These are phyloP conservation scores for Taphrina betulina DNA, from an alignment of 1,139 yeast species.

Conservation along the genomic window DNA sequence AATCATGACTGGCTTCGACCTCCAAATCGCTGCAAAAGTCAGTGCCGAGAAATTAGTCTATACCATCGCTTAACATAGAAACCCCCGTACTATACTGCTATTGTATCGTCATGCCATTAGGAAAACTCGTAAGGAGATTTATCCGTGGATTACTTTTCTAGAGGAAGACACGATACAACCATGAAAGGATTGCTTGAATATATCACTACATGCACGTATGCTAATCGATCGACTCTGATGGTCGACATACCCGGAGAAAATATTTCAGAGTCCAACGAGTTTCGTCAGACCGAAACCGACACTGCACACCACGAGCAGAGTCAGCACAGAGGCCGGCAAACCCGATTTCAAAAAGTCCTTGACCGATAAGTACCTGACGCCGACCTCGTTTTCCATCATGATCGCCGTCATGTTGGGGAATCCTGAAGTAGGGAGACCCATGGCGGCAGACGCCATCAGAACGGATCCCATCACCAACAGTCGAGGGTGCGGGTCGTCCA, in stretches of 20 bases:
- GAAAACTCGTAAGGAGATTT: not conserved
- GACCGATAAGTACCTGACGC: constrained; percentile 79
- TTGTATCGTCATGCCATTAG: not conserved
- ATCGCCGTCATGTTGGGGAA: constrained; percentile 96
- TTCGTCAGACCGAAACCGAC: constrained; percentile 63
- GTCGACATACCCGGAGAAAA: no score
- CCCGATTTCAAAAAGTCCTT: constrained; percentile 82
- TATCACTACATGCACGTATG: no score
- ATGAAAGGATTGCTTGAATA: no score
- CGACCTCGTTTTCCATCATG: constrained; percentile 85
- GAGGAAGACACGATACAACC: no score
- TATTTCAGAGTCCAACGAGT: constrained; percentile 27
- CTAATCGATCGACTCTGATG: no score
- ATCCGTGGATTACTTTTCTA: no score
- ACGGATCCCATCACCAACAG: constrained; percentile 81
- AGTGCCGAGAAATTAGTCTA: constrained; percentile 35
- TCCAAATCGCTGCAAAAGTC: constrained; percentile 32
- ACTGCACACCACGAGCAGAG: constrained; percentile 67
- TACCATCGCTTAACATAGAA: constrained; percentile 31
- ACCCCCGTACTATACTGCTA: no score
- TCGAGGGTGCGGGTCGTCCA: constrained; percentile 69
- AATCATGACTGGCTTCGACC: constrained; percentile 29
- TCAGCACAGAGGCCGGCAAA: constrained; percentile 76
- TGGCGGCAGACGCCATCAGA: constrained; percentile 81
- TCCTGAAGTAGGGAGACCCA: constrained; percentile 96